Base-by-base conservation (phyloP, 495 filamentous ascomycete genomes). In the Rostrohypoxylon terebratum region DNA sequence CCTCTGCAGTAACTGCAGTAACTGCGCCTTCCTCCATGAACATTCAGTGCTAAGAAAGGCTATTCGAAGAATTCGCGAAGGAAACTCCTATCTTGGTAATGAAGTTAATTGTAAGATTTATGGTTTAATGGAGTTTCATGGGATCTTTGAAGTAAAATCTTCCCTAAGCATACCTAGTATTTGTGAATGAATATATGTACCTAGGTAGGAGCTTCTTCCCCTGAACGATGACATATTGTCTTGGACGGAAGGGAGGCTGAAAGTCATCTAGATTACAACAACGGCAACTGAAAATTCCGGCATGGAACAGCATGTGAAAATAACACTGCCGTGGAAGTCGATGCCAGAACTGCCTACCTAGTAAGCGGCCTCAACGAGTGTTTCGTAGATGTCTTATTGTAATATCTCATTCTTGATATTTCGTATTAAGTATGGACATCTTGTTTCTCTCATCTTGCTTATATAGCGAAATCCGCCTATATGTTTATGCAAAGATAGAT, bases 241-340 rank as follows among this genome's bases (percentile, higher is more conserved):
- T 66, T 23, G 36, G 21, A 18, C 21, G 14, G 18, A 44, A 18
- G 14, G 54, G 28, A 44, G 20, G 57, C 53, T 38, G 38, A 57
- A 18, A 40, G 8, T 36, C 10, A 7, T 48, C 21, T 38, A 58
- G 51, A 33, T 16, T 11, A 50, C 6, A 31, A 66, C 23, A 31
- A 36, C 25, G 42, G 42, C 9, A 36, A 10, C 25, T n/a, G 25
- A 3, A 1, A 47, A 21, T n/a, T n/a, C n/a, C n/a, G n/a, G n/a
- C n/a, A n/a, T n/a, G n/a, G n/a, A 8, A 48, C 65, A 4, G 9
- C 61, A 70, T 55, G 34, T 53, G 51, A 69, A 50, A 59, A 16
- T 28, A 40, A 10, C 14, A 40, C 28, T 34, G 7, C 34, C 2
- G 45, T 45, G 18, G 21, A 53, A 38, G 58, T 60, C 28, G 44